phyloP scores from a whole-genome alignment of 1,284 basidiomycete genomes.

The Tilletia indica region DNA sequence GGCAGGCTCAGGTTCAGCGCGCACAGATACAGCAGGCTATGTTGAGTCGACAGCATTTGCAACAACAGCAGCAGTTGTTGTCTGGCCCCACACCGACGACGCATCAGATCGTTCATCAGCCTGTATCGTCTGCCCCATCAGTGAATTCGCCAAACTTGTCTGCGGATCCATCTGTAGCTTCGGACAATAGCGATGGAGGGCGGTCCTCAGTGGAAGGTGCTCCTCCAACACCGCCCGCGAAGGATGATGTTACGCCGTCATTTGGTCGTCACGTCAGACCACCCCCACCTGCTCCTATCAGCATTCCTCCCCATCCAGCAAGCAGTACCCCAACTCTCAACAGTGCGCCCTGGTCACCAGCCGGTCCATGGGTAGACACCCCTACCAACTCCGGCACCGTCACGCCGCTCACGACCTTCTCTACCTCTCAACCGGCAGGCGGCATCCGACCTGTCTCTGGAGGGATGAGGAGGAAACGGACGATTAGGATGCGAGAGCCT shows the following conservation, averaged over 20 bases:
- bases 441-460: background rate
- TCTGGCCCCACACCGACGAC: background rate
- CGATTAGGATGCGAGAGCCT: conserved; percentile 43
- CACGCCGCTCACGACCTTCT: background rate
- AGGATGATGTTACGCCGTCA: background rate
- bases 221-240: background rate
- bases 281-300: background rate
- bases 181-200: too few species aligned
- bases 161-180: background rate
- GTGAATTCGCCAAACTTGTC: background rate
- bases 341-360: background rate
- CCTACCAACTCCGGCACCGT: background rate
- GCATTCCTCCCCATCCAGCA: background rate
- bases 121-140: too few species aligned
- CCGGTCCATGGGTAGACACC: conserved; percentile 8
- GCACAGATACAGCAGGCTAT: conserved; percentile 2
- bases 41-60: background rate
- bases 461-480: conserved; percentile 3
- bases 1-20: conserved; percentile 7
- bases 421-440: background rate
- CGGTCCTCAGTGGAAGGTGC: background rate
- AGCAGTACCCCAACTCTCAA: background rate
- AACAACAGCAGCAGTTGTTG: background rate
- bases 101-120: too few species aligned
- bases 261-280: background rate